phyloP scores from a whole-genome alignment of 495 filamentous ascomycete genomes.

The Bacidia rubella region DNA sequence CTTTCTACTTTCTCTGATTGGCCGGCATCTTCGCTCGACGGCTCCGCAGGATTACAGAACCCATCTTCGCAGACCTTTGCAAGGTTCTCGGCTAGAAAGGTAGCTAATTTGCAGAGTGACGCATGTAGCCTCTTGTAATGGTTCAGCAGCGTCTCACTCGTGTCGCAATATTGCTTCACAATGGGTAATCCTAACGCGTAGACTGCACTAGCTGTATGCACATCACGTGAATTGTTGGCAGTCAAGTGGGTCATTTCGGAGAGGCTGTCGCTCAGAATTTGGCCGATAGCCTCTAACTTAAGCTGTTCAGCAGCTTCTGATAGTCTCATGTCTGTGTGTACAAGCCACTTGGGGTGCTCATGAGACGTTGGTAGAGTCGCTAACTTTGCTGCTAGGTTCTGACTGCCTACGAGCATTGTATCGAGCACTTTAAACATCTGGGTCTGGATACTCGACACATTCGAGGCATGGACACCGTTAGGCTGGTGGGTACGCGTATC shows the following conservation, averaged over 20 bases:
- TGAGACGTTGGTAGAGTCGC: constrained; percentile 32
- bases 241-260: too few relatives aligned
- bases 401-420: constrained; percentile 58
- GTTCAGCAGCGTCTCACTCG: constrained; percentile 38
- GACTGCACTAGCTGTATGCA: background rate
- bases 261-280: too few relatives aligned
- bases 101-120: constrained; percentile 57
- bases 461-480: background rate
- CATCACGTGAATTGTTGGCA: too few relatives aligned
- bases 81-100: constrained; percentile 61
- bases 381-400: constrained; percentile 39
- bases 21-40: constrained; percentile 49
- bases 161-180: constrained; percentile 53
- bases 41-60: constrained; percentile 79
- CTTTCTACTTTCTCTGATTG: constrained; percentile 66
- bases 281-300: background rate
- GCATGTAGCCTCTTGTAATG: constrained; percentile 46
- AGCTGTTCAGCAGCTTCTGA: constrained; percentile 28
- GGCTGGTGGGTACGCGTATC: background rate
- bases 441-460: background rate
- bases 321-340: constrained; percentile 44
- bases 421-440: constrained; percentile 24
- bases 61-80: constrained; percentile 64
- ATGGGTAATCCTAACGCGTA: constrained; percentile 45
- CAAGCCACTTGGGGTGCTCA: constrained; percentile 50